Evolutionary conservation across 108 stramenopile species (phyloP).

Genomic region (Cylindrotheca closterium): DNA sequence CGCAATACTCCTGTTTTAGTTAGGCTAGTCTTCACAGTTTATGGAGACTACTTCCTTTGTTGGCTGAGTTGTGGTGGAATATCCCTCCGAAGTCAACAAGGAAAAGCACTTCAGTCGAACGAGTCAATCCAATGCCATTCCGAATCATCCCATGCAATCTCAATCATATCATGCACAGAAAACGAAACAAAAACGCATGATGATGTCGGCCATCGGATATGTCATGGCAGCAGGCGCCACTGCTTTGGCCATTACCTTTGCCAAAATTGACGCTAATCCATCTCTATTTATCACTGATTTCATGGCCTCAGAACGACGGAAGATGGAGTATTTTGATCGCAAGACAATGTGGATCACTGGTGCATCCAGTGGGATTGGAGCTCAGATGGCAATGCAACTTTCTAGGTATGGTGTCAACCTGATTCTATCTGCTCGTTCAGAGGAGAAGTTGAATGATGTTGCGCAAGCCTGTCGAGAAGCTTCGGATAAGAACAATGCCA

Average conservation of each 20-base stretch:
- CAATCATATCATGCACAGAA: no score
- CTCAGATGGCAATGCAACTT: slow-evolving; percentile 51
- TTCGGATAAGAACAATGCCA: not conserved
- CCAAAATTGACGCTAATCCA: slow-evolving; percentile 37
- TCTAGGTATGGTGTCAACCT: slow-evolving; percentile 31
- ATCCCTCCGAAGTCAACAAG: no score
- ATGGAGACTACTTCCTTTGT: no score
- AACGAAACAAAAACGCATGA: no score
- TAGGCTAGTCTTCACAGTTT: no score
- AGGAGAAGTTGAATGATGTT: slow-evolving; percentile 39
- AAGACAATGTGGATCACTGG: slow-evolving; percentile 72
- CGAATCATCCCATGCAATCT: no score
- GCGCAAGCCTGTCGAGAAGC: slow-evolving; percentile 30
- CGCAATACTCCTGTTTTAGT: no score
- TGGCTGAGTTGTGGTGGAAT: no score
- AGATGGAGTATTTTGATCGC: slow-evolving; percentile 16
- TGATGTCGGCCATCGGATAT: not conserved
- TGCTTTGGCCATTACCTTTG: slow-evolving; percentile 24
- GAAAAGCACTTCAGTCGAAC: no score
- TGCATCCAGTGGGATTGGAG: slow-evolving; percentile 68
- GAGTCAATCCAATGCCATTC: no score
- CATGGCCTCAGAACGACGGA: slow-evolving; percentile 12
- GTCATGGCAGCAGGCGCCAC: slow-evolving; percentile 19
- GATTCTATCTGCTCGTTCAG: slow-evolving; percentile 52
- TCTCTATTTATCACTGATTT: slow-evolving; percentile 36